Evolutionary conservation across 78 protist genomes (phyloP), one percentile per base, ranked within the genome.

Genomic region (Ministeria vibrans): DNA sequence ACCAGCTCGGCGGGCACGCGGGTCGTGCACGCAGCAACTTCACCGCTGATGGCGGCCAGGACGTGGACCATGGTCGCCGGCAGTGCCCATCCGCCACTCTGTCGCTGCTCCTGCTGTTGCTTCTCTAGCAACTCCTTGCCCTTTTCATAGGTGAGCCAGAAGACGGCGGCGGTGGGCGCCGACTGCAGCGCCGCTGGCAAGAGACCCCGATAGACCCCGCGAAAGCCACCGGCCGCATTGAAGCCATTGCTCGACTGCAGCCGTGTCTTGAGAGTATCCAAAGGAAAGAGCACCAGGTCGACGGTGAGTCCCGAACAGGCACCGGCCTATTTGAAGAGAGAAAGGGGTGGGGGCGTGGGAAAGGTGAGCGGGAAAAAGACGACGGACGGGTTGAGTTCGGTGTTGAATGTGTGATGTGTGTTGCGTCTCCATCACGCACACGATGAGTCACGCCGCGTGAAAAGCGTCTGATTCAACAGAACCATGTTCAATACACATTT

Each of bases 201-300:
- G 34, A 89, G 51, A 1, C 93, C 93, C 1, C 18, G 27, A 86
- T 89, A 89, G 42, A 85, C 76, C 27, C 90, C 88, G 15, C 18
- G 36, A 55, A 89, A 83, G 23, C 90, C 90, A n/a, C 90, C 92
- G 6, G 85, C 9, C 38, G 1, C 32, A 49, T 0, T 0, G 78
- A 89, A 86, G 15, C 90, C 92, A 39, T 13, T 18, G 1, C 23
- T 28, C 11, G 77, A 22, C 53, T 88, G 92, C 74, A 81, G 41
- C n/a, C 92, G 82, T 11, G 88, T 84, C 78, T 89, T 89, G 75
- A 89, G 27, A 11, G 92, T 89, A 77, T 89, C 92, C 9, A 89
- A 34, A 7, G 92, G 92, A 39, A 78, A 89, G 27, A 89, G 82
- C 23, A 41, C 80, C 6, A 89, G 20, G 46, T 89, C 92, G 28